A percentile compares a stretch with the other conserved stretches of the same genome.
phyloP scores from a whole-genome alignment of 305 asterid genomes.

The Rubia tinctorum region DNA sequence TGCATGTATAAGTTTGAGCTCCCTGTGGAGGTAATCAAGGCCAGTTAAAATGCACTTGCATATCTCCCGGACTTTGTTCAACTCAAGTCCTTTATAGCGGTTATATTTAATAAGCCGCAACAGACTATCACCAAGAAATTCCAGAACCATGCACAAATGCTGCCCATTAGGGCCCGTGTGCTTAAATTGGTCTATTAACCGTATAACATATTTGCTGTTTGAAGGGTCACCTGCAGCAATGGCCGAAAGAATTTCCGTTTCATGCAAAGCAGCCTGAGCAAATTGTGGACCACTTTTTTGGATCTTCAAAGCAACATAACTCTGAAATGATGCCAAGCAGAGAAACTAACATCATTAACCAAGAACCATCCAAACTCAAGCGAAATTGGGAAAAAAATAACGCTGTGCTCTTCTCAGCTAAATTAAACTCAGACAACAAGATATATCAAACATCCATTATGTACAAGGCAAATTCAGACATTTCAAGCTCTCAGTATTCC shows the following conservation, averaged over 20 bases:
- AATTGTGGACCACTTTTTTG: slow-evolving; percentile 96
- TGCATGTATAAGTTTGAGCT: slow-evolving; percentile 73
- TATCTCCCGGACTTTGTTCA: slow-evolving; percentile 79
- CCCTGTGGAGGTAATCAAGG: slow-evolving; percentile 80
- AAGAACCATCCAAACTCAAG: neutral
- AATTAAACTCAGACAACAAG: no score
- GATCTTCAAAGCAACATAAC: slow-evolving; percentile 92
- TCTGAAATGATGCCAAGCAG: slow-evolving; percentile 37
- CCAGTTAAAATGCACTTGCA: slow-evolving; percentile 85
- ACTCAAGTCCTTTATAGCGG: slow-evolving; percentile 78
- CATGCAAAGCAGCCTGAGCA: slow-evolving; percentile 90
- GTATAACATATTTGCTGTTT: slow-evolving; percentile 56
- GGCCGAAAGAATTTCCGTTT: slow-evolving; percentile 81
- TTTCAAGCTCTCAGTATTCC: neutral
- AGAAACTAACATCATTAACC: slow-evolving; percentile 13
- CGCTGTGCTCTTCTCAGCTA: neutral
- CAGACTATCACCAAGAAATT: slow-evolving; percentile 92
- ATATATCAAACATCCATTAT: neutral
- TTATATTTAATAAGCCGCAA: slow-evolving; percentile 66
- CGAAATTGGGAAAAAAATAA: neutral
- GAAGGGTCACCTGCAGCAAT: slow-evolving; percentile 69
- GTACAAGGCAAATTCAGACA: neutral
- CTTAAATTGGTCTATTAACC: slow-evolving; percentile 76
- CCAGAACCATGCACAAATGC: slow-evolving; percentile 92
- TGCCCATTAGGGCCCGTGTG: slow-evolving; percentile 95